Percentiles rank a stretch among this genome's conserved stretches.
Conservation (phyloP, 1,284 basidiomycete genomes). For the Trichosporon faecale region DNA sequence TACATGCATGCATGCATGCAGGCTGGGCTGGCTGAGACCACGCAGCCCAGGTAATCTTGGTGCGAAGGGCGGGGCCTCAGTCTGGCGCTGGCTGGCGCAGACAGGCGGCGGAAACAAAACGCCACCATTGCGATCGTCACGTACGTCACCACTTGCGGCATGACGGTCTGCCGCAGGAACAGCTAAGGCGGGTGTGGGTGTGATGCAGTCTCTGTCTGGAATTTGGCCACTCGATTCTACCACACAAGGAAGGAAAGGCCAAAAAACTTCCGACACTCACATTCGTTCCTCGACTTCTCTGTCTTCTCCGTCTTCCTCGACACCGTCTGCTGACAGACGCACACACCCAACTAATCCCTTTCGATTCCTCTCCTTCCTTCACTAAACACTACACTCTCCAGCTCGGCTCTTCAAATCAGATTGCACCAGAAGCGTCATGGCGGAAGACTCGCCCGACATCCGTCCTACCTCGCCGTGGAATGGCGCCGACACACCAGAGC, state of each 20-base stretch:
- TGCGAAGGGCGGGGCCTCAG: background rate
- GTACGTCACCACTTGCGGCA: background rate
- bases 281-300: background rate
- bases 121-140: background rate
- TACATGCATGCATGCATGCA: background rate
- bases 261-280: too few species aligned
- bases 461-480: conserved; percentile 10
- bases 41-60: background rate
- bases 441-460: conserved; percentile 18
- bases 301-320: background rate
- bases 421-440: background rate
- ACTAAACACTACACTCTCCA: too few species aligned
- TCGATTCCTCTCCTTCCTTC: too few species aligned
- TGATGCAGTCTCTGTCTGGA: background rate
- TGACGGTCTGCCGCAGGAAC: background rate
- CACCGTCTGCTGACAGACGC: too few species aligned
- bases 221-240: background rate
- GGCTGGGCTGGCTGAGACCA: background rate
- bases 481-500: background rate
- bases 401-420: background rate
- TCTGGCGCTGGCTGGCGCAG: too few species aligned
- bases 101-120: background rate
- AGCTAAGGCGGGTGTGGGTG: too few species aligned
- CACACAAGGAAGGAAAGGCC: background rate
- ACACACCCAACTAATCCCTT: too few species aligned